Evolutionary conservation across 2,329 filamentous ascomycete species (phyloP).

Genomic region (Triangularia setosa): DNA sequence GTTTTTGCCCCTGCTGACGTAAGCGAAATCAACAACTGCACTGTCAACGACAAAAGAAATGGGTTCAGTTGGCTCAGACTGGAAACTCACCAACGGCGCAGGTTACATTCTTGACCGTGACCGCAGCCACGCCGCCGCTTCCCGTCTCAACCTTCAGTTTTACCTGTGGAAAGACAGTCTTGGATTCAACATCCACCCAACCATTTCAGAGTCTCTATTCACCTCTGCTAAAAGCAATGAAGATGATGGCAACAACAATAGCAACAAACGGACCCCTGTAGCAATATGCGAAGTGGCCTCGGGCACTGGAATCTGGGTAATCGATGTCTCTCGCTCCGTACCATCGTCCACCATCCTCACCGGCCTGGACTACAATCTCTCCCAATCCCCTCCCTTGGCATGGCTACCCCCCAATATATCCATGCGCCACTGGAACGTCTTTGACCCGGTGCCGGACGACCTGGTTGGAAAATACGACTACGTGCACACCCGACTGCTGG

Average conservation of each 20-base stretch:
- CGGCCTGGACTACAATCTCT: neutral
- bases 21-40: too few relatives aligned
- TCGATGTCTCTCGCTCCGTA: neutral
- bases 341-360: neutral
- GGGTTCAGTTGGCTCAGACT: neutral
- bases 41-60: neutral
- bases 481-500: neutral
- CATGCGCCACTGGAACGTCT: neutral
- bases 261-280: too few relatives aligned
- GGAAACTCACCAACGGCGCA: neutral
- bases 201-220: neutral
- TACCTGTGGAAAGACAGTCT: slow-evolving; percentile 1
- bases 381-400: neutral
- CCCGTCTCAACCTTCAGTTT: slow-evolving; percentile 1
- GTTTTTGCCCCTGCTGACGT: too few relatives aligned
- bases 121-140: neutral
- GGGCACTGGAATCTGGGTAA: slow-evolving; percentile 6
- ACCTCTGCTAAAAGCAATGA: neutral
- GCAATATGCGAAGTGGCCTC: neutral
- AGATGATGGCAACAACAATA: neutral
- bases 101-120: slow-evolving; percentile 1
- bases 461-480: neutral
- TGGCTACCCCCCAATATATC: neutral
- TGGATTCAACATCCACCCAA: slow-evolving; percentile 1
- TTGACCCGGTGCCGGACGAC: neutral